Base-by-base conservation (phyloP, 306 rosid species). In the Macrotyloma uniflorum region DNA sequence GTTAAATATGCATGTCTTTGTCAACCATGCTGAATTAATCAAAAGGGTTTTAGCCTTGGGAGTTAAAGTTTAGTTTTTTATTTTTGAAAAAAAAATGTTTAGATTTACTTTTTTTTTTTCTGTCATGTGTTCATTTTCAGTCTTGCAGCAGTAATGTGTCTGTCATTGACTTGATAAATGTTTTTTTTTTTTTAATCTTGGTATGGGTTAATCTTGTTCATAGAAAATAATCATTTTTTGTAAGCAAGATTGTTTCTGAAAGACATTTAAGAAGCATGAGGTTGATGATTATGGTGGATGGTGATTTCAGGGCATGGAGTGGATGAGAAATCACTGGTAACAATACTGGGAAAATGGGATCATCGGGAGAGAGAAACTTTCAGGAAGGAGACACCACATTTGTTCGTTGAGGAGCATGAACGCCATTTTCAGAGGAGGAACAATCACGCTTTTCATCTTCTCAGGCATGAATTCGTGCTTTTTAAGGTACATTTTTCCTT, bases 401-500 rank as follows among this genome's bases (percentile, higher is more conserved):
- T 83, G 53, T 95, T 95, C 82, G 33, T 4, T 33, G 88, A 88
- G 64, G 99, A 95, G 64, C 63, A 54, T 70, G 93, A 95, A 73
- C 96, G 97, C 36, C 63, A 74, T 46, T 95, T 95, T 43, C 96
- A 93, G 79, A 90, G 85, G 28, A 89, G 97, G 91, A 82, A 91
- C 33, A 94, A 90, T 59, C 84, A 75, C 6, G 35, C 6, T 35
- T 80, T 90, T 38, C 88, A 75, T 50, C 91, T 80, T 78, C 99
- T 95, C 65, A 85, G 90, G 70, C 92, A 91, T 33, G 98, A 95
- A 54, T 92, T 92, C 80, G 79, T 93, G 85, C 98, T 98, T 72
- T 95, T 93, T 65, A 90, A 95, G 93, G 98, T 93, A 18, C 38
- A 33, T 72, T 45, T 40, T 53, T 13, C 26, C 19, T 15, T 13